These are phyloP conservation scores for Pestalotiopsis sp. DNA, from an alignment of 2,329 filamentous ascomycete genomes.

Conservation along the genomic window DNA sequence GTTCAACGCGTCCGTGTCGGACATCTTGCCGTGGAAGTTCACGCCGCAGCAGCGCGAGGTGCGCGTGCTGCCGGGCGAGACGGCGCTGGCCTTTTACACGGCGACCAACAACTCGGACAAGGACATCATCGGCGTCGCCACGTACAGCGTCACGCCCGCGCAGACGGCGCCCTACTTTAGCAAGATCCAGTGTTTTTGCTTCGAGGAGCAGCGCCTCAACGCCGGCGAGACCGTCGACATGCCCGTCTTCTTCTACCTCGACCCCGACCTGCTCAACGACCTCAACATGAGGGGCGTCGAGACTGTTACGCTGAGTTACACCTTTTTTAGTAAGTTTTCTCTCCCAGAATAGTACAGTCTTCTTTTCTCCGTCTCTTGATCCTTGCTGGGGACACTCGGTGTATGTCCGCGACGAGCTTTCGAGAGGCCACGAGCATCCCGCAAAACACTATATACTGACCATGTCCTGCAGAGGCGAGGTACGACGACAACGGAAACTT, in stretches of 20 bases:
- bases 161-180: slow-evolving; percentile 98
- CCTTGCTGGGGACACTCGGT: neutral
- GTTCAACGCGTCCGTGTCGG: slow-evolving; percentile 93
- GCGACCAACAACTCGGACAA: slow-evolving; percentile 87
- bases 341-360: too few relatives aligned
- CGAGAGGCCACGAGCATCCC: too few relatives aligned
- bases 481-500: slow-evolving; percentile 82
- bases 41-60: slow-evolving; percentile 96
- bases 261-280: slow-evolving; percentile 92
- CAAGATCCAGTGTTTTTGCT: slow-evolving; percentile 99
- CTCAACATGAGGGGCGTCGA: slow-evolving; percentile 91
- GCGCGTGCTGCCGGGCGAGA: slow-evolving; percentile 91
- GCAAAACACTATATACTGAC: neutral
- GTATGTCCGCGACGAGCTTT: neutral
- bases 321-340: slow-evolving; percentile 87
- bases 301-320: slow-evolving; percentile 95
- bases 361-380: neutral
- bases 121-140: slow-evolving; percentile 97
- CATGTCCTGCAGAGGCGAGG: slow-evolving; percentile 65
- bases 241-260: slow-evolving; percentile 99
- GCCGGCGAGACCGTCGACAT: slow-evolving; percentile 98
- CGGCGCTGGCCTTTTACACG: slow-evolving; percentile 95
- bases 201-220: slow-evolving; percentile 93
- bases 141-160: slow-evolving; percentile 93
- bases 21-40: slow-evolving; percentile 97